phyloP scores from a whole-genome alignment of 2,329 filamentous ascomycete genomes.

The Colletotrichum australisinense region DNA sequence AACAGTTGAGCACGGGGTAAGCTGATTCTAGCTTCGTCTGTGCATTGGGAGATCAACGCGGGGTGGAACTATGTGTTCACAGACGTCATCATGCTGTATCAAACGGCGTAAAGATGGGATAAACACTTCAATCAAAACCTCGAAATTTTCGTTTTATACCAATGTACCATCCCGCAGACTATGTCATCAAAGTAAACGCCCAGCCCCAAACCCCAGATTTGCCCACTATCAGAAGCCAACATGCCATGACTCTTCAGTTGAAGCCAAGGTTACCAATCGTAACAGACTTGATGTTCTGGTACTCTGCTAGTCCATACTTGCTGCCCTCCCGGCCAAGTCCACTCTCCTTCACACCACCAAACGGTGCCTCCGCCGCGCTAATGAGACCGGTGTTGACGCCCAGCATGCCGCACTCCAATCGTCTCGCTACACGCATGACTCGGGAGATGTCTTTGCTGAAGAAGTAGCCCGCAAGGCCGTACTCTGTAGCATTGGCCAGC shows the following conservation, averaged over 20 bases:
- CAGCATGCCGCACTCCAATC: constrained; percentile 58
- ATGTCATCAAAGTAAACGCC: neutral
- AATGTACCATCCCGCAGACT: neutral
- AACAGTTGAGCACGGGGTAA: neutral
- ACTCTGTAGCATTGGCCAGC: constrained; percentile 73
- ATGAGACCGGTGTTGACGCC: constrained; percentile 49
- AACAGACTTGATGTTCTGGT: constrained; percentile 41
- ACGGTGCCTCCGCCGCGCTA: constrained; percentile 47
- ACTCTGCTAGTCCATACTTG: constrained; percentile 45
- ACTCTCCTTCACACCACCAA: constrained; percentile 50
- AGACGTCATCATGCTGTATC: neutral
- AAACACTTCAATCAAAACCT: neutral
- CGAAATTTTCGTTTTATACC: neutral
- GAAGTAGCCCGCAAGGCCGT: constrained; percentile 79
- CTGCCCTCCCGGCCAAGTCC: constrained; percentile 49
- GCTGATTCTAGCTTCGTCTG: neutral
- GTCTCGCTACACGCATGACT: constrained; percentile 56
- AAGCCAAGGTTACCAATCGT: constrained; percentile 15
- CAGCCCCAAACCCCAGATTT: neutral
- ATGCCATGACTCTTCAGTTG: neutral
- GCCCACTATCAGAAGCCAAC: neutral
- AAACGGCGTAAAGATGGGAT: neutral
- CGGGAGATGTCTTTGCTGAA: constrained; percentile 63
- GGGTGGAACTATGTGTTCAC: no score
- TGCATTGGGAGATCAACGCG: neutral